Conservation (phyloP, 2,329 filamentous ascomycete genomes). For the Aspergillus unguis region DNA sequence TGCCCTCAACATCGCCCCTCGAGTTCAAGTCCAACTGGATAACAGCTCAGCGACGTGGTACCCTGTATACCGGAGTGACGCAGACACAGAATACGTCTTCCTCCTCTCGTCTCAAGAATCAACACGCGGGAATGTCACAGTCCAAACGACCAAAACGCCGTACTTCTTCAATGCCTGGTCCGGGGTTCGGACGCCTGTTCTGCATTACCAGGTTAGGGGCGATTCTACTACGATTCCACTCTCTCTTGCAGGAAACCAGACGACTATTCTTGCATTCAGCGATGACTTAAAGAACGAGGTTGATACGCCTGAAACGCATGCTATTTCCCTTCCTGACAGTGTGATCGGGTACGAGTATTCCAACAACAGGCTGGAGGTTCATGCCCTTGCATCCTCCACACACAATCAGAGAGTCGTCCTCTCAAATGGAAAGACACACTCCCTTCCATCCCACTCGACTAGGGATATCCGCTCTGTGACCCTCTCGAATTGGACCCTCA, state of each 20-base stretch:
- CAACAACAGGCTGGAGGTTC: background rate
- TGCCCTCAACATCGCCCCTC: constrained; percentile 33
- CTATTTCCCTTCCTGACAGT: background rate
- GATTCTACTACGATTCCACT: constrained; percentile 33
- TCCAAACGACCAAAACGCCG: constrained; percentile 27
- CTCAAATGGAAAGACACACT: background rate
- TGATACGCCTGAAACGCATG: background rate
- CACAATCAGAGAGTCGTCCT: background rate
- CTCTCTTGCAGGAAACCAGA: constrained; percentile 39
- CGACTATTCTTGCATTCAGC: constrained; percentile 38
- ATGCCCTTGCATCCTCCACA: background rate
- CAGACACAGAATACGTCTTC: constrained; percentile 38
- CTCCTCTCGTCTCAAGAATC: constrained; percentile 38
- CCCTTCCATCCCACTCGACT: background rate
- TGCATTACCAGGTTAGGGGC: constrained; percentile 28
- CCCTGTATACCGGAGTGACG: constrained; percentile 37
- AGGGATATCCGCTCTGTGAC: background rate
- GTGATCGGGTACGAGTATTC: background rate
- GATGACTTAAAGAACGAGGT: too few species aligned
- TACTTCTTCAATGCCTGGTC: constrained; percentile 45
- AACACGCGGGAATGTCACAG: background rate
- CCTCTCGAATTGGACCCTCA: constrained; percentile 37
- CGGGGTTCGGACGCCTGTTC: constrained; percentile 30
- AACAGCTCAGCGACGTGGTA: constrained; percentile 27
- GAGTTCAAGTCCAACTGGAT: constrained; percentile 24